A percentile compares a stretch with the other conserved stretches of the same genome.
phyloP scores from a whole-genome alignment of 495 filamentous ascomycete species.

The Acidomyces sp. region DNA sequence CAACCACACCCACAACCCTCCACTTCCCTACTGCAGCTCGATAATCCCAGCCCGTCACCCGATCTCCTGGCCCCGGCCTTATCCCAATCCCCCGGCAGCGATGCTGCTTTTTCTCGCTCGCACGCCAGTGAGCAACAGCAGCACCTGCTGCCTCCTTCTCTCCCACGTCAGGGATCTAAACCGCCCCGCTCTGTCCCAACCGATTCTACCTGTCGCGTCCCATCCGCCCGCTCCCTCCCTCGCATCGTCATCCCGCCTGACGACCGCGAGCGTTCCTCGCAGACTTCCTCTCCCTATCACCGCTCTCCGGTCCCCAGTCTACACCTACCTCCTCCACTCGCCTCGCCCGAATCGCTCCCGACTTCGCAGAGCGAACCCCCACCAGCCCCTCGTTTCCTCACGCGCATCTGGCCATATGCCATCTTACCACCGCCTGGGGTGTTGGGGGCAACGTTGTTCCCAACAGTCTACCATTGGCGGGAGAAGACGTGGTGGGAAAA shows the following conservation, averaged over 20 bases:
- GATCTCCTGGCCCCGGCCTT: no score
- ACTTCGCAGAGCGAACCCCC: constrained; percentile 19
- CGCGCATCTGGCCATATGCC: constrained; percentile 56
- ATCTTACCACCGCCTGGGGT: constrained; percentile 55
- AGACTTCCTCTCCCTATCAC: constrained; percentile 35
- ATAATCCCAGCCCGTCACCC: no score
- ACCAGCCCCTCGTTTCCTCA: constrained; percentile 12
- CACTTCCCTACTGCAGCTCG: no score
- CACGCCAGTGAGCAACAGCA: no score
- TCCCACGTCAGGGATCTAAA: no score
- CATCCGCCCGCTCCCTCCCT: constrained; percentile 9
- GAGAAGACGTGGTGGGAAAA: constrained; percentile 68
- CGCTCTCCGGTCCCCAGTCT: constrained; percentile 39
- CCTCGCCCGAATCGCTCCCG: constrained; percentile 39
- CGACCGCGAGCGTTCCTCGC: constrained; percentile 4
- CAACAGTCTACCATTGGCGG: constrained; percentile 67
- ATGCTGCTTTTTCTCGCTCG: no score
- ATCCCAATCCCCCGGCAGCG: no score
- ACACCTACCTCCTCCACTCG: constrained; percentile 37
- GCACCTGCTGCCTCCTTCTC: no score
- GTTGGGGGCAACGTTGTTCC: constrained; percentile 69
- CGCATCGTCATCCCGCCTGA: constrained; percentile 16
- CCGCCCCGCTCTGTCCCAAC: no score
- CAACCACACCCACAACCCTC: no score
- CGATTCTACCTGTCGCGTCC: constrained; percentile 12